phyloP scores from a whole-genome alignment of 2,329 filamentous ascomycete species.

The Trichoderma citrinoviride region DNA sequence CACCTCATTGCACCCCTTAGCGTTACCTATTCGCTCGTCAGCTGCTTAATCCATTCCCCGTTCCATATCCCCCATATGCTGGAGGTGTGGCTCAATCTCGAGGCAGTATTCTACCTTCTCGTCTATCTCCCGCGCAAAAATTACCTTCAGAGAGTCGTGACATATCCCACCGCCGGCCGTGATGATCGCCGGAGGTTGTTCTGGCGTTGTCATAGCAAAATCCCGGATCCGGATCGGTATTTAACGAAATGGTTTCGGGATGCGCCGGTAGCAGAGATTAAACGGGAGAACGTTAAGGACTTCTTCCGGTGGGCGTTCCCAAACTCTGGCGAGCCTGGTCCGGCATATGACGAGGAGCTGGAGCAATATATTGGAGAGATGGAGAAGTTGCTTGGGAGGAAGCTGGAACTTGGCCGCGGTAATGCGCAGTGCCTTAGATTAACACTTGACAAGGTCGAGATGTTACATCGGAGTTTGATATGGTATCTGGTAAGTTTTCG shows the following conservation, averaged over 20 bases:
- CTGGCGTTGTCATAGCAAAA: conserved; percentile 48
- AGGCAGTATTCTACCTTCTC: conserved; percentile 53
- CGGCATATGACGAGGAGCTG: conserved; percentile 51
- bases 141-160: conserved; percentile 50
- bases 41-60: conserved; percentile 27
- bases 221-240: conserved; percentile 52
- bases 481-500: conserved; percentile 53
- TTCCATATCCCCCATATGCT: conserved; percentile 35
- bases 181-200: conserved; percentile 51
- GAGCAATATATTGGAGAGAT: conserved; percentile 52
- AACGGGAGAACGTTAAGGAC: conserved; percentile 57
- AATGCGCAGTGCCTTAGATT: conserved; percentile 52
- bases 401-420: conserved; percentile 51
- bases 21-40: conserved; percentile 44
- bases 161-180: conserved; percentile 47
- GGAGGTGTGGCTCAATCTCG: conserved; percentile 46
- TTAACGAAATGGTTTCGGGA: conserved; percentile 58
- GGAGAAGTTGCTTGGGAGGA: conserved; percentile 50
- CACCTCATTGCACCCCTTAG: conserved; percentile 50
- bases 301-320: conserved; percentile 62
- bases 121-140: conserved; percentile 51
- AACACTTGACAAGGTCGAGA: conserved; percentile 57
- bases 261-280: conserved; percentile 51
- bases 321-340: conserved; percentile 43
- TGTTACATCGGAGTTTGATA: conserved; percentile 52